Evolutionary conservation across 23 red algal genomes (phyloP), one percentile per base, ranked within the genome.

Genomic region (Gracilaria caudata): DNA sequence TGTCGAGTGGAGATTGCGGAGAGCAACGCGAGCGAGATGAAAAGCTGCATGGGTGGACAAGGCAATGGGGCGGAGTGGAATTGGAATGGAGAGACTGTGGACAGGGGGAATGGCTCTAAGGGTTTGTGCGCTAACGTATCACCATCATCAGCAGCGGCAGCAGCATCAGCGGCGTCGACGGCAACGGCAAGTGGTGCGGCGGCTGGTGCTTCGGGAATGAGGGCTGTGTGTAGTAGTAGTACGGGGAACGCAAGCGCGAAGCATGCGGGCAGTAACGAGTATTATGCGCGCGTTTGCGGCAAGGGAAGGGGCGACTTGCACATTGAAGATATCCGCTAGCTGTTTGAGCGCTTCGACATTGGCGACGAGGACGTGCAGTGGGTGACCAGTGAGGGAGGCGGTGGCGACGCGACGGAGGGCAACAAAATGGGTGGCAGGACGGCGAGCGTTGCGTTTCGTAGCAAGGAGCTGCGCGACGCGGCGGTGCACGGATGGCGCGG

Each of bases 321-420:
- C 29, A 55, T 61, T 6, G 59, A 86, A 12, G 81, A 68, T 13
- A 37, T 86, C 19, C 16, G 36, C 16, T 30, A 0, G 41, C 13
- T 86, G 60, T 86, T 86, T 23, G 63, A 73, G 43, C n/a, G 40
- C 30, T 70, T 86, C 63, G 38, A 46, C 29, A 32, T 72, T 3
- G 40, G 65, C 21, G 81, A 72, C 17, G 65, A 86, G 14, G 81
- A 86, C 40, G 65, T 86, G 63, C 30, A 68, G 37, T 30, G 70
- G 24, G 46, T 4, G 26, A 10, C n/a, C 26, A 66, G 25, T 21
- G 55, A 76, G 19, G 83, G 73, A 9, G 73, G 41, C 30, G 38
- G 26, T 13, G 53, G 66, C 29, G 24, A 19, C n/a, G n/a, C n/a
- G n/a, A n/a, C n/a, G n/a, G n/a, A n/a, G n/a, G n/a, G n/a, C n/a